Percentiles rank a stretch among this genome's conserved stretches.
phyloP scores from a whole-genome alignment of 306 rosid genomes.

The Ormosia emarginata region DNA sequence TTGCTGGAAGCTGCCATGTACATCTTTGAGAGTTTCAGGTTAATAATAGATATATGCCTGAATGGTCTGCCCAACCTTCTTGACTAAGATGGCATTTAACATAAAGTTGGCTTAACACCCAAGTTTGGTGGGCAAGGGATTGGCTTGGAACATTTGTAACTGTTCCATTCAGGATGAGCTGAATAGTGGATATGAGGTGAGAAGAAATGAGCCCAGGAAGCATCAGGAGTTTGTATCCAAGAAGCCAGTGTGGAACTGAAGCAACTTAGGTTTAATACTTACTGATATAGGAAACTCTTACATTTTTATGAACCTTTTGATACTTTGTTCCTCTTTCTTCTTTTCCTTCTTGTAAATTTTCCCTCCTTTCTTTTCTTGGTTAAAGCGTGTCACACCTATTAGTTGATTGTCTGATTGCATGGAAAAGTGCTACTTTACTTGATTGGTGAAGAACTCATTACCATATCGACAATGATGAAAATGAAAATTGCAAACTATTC shows the following conservation, averaged over 20 bases:
- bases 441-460: neutral
- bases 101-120: neutral
- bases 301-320: neutral
- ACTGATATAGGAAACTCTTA: slow-evolving; percentile 1
- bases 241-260: slow-evolving; percentile 1
- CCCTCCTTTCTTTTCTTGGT: neutral
- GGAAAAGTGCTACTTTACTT: neutral
- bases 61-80: slow-evolving; percentile 5
- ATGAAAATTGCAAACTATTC: neutral
- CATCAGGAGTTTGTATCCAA: slow-evolving; percentile 9
- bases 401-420: neutral
- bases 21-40: neutral
- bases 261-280: slow-evolving; percentile 15
- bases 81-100: slow-evolving; percentile 4
- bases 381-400: neutral
- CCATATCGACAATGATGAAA: neutral
- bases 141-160: slow-evolving; percentile 6
- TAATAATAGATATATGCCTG: slow-evolving; percentile 14
- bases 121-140: neutral
- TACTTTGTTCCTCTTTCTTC: neutral
- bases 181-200: neutral
- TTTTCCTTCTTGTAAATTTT: neutral
- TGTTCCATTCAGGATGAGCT: neutral
- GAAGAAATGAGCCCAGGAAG: slow-evolving; percentile 17
- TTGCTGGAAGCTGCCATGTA: slow-evolving; percentile 15